Conservation (phyloP, 371 early-diverging fungal species). For the Rhizomucor pusillus region DNA sequence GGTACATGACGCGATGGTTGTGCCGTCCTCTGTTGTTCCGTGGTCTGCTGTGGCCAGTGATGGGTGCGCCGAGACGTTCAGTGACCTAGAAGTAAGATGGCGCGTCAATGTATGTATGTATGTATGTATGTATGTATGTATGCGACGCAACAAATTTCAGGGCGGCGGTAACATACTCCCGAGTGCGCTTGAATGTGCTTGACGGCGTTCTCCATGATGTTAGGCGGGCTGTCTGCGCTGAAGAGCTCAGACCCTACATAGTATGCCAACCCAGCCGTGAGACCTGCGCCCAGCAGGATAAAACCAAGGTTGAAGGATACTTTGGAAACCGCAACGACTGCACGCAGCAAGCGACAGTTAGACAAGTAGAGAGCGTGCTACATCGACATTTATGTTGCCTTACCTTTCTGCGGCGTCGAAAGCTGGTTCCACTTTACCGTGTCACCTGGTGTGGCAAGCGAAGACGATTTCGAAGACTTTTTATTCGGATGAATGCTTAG, state of each 20-base stretch:
- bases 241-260: constrained; percentile 33
- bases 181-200: constrained; percentile 29
- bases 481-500: too few species aligned
- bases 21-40: constrained; percentile 33
- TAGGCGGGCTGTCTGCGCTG: constrained; percentile 32
- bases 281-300: constrained; percentile 24
- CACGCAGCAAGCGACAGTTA: too few species aligned
- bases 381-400: too few species aligned
- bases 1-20: constrained; percentile 35
- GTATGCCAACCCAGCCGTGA: constrained; percentile 32
- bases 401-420: not conserved
- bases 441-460: too few species aligned
- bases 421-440: not conserved
- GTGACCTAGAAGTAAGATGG: constrained; percentile 2
- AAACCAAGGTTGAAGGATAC: constrained; percentile 31
- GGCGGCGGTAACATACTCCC: constrained; percentile 11
- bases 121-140: too few species aligned
- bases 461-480: too few species aligned
- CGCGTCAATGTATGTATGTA: too few species aligned
- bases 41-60: constrained; percentile 43
- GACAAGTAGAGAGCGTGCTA: too few species aligned
- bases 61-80: constrained; percentile 23
- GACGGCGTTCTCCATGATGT: constrained; percentile 36
- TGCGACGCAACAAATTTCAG: too few species aligned
- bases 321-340: constrained; percentile 30